A percentile compares a stretch with the other conserved stretches of the same genome.
These are phyloP conservation scores for Prunus dulcis DNA, from an alignment of 306 rosid species.

Conservation along the genomic window DNA sequence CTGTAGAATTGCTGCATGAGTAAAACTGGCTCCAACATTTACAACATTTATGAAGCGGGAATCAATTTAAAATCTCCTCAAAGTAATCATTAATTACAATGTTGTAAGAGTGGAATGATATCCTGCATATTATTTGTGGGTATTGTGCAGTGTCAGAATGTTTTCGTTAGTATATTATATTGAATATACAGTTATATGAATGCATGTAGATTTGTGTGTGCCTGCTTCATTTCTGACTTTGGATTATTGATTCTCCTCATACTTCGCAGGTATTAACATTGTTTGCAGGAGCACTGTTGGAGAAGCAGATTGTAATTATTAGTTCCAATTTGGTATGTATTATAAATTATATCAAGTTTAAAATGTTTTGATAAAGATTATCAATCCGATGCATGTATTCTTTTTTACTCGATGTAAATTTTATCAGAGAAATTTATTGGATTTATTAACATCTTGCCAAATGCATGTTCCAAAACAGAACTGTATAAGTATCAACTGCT, in stretches of 20 bases:
- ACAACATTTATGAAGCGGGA: neutral
- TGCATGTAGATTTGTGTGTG: neutral
- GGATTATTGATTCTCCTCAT: conserved; percentile 22
- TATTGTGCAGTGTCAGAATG: neutral
- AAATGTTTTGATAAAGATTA: conserved; percentile 17
- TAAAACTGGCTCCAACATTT: neutral
- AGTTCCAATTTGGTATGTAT: conserved; percentile 87
- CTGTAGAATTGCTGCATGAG: neutral
- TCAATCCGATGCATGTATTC: conserved; percentile 10
- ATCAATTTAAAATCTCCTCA: neutral
- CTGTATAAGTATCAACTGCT: neutral
- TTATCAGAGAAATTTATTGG: conserved; percentile 4
- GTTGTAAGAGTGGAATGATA: neutral
- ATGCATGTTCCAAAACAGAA: neutral
- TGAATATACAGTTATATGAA: neutral
- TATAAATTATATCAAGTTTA: conserved; percentile 12
- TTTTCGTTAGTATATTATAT: neutral
- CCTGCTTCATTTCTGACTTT: conserved; percentile 2
- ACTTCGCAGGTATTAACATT: conserved; percentile 67
- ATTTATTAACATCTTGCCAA: conserved; percentile 9
- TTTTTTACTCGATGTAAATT: conserved; percentile 5
- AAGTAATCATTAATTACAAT: neutral
- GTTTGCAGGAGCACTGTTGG: conserved; percentile 89
- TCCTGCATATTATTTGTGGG: neutral
- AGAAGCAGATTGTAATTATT: conserved; percentile 81